Base-by-base conservation (phyloP, 2,329 filamentous ascomycete genomes). In the Alternaria gaisen region DNA sequence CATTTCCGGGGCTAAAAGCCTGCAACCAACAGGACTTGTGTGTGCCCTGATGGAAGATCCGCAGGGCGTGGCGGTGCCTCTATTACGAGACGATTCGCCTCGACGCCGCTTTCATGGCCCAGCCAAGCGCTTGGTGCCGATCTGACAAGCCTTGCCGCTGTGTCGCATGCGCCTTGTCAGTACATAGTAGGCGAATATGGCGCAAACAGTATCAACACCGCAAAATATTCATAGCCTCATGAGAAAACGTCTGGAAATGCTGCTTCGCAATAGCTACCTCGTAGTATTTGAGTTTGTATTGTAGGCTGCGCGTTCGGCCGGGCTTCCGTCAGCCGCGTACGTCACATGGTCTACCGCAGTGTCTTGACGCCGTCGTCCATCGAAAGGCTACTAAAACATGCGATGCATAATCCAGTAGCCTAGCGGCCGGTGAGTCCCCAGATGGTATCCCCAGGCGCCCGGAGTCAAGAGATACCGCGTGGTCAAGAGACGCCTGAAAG, bases 41-140 rank as follows among this genome's bases (percentile, higher is more conserved):
- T 50, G 46, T 50, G 46, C 32, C 36, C 44, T 28, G 32, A 10
- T 46, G n/a, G 36, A 14, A 22, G 54, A 48, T 47, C n/a, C 28
- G 52, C 20, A 46, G 4, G 22, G 40, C 38, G 50, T 63, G 61
- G 58, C 53, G 57, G 58, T 63, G 61, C 61, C 55, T 38, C n/a
- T 18, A 56, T 47, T 51, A 52, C 57, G 52, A 34, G 46, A 46
- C 48, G 42, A 53, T 60, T 44, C 42, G 58, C 41, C 32, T 43
- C 16, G 32, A 36, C 5, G 47, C 41, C 20, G 40, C 18, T 41
- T 47, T n/a, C 11, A 32, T 53, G 40, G 22, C 40, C 26, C 22
- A 34, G 55, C 58, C 58, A 53, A 53, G 54, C 48, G 48, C 50
- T 50, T 58, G 42, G 34, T 42, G 54, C 34, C 43, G 41, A 30